Conservation (phyloP, 345 rosid species). For the Lagerstroemia speciosa region DNA sequence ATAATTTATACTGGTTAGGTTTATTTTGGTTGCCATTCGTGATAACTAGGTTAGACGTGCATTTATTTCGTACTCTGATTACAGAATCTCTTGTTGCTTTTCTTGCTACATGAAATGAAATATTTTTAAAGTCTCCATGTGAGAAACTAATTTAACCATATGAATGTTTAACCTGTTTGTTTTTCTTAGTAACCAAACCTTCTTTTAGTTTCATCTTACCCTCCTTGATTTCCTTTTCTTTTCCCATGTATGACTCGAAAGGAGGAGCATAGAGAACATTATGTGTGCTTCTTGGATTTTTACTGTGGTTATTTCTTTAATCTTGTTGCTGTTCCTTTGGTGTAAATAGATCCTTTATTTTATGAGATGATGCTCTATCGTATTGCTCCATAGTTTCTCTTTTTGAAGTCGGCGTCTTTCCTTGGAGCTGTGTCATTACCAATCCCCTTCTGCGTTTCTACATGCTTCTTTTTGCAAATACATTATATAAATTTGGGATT, state of each 20-base stretch:
- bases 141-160: not conserved
- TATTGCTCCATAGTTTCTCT: not conserved
- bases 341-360: not conserved
- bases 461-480: not conserved
- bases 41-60: not conserved
- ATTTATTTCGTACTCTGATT: not conserved
- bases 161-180: not conserved
- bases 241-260: not conserved
- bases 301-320: not conserved
- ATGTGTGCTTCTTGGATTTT: not conserved
- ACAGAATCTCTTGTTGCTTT: not conserved
- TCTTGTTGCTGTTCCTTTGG: not conserved
- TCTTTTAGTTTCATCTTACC: not conserved
- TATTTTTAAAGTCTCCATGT: not conserved
- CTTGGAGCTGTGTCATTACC: not conserved
- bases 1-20: not conserved
- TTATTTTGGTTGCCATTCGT: not conserved
- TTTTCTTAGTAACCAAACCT: not conserved
- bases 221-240: not conserved
- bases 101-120: not conserved
- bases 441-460: not conserved
- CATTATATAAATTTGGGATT: conserved; percentile 9
- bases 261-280: not conserved
- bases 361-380: not conserved
- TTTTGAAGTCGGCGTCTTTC: not conserved